A percentile compares a stretch with the other conserved stretches of the same genome.
Evolutionary conservation across 805 yeast species (phyloP).

Genomic region (Wickerhamomyces kurtzmanii): DNA sequence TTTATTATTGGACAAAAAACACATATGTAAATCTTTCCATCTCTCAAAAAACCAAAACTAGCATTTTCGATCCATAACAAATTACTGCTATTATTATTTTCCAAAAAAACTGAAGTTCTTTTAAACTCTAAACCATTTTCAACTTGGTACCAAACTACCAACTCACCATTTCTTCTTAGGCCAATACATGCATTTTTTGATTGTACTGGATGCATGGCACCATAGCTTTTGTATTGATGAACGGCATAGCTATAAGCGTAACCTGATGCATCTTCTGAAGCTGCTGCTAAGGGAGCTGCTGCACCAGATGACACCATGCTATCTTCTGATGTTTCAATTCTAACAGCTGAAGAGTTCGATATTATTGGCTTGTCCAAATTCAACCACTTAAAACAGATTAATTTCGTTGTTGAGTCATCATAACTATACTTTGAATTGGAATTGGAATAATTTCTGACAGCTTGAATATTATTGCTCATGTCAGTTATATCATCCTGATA

Average conservation of each 20-base stretch:
- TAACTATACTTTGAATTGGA: slow-evolving; percentile 35
- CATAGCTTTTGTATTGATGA: slow-evolving; percentile 46
- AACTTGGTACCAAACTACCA: slow-evolving; percentile 54
- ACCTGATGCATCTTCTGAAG: slow-evolving; percentile 9
- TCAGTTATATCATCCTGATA: slow-evolving; percentile 27
- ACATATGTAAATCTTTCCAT: slow-evolving; percentile 33
- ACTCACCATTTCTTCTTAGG: slow-evolving; percentile 51
- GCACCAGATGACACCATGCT: slow-evolving; percentile 6
- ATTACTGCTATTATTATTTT: slow-evolving; percentile 13
- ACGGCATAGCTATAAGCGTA: slow-evolving; percentile 43
- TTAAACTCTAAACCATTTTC: slow-evolving; percentile 51
- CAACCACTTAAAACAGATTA: slow-evolving; percentile 62
- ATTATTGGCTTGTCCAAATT: slow-evolving; percentile 60
- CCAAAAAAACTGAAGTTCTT: slow-evolving; percentile 23
- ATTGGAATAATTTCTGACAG: slow-evolving; percentile 4
- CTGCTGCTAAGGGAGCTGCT: background rate
- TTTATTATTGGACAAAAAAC: slow-evolving; percentile 26
- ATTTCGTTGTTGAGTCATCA: slow-evolving; percentile 24
- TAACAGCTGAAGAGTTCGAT: slow-evolving; percentile 47
- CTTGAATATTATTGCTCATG: slow-evolving; percentile 16
- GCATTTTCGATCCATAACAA: slow-evolving; percentile 21
- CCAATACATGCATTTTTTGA: slow-evolving; percentile 66
- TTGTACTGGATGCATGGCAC: slow-evolving; percentile 57
- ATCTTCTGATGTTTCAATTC: no score
- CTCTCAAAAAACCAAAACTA: slow-evolving; percentile 42